phyloP scores from a whole-genome alignment of 495 filamentous ascomycete genomes.

The Aspergillus coremiiformis region DNA sequence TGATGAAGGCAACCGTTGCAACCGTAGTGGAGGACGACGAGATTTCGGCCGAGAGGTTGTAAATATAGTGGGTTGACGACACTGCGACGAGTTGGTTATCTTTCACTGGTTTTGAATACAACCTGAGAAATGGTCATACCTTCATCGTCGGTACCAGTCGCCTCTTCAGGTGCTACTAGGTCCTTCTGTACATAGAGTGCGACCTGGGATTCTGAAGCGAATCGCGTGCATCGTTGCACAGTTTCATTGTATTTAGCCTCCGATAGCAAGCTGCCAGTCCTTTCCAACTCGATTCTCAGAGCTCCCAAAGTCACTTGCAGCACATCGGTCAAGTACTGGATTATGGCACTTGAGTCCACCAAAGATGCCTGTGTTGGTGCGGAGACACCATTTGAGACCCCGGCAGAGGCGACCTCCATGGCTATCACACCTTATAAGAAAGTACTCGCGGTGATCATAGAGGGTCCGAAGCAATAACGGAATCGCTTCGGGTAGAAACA shows the following conservation, averaged over 20 bases:
- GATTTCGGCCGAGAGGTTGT: constrained; percentile 73
- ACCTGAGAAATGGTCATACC: constrained; percentile 19
- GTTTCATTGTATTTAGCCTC: constrained; percentile 64
- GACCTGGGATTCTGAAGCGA: constrained; percentile 77
- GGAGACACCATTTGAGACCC: constrained; percentile 40
- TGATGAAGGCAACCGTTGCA: constrained; percentile 80
- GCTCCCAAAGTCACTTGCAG: constrained; percentile 83
- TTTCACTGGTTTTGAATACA: not conserved
- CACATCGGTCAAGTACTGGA: constrained; percentile 73
- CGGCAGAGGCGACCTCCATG: constrained; percentile 48
- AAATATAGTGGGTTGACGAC: constrained; percentile 49
- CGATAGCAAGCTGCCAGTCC: constrained; percentile 74
- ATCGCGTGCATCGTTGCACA: constrained; percentile 76
- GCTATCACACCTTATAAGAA: constrained; percentile 18
- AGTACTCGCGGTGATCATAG: constrained; percentile 25
- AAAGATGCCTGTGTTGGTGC: constrained; percentile 32
- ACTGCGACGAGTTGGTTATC: constrained; percentile 13
- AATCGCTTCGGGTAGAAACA: not conserved
- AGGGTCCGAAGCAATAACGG: constrained; percentile 8
- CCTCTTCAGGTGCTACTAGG: constrained; percentile 46
- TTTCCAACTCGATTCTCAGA: constrained; percentile 68
- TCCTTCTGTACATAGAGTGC: constrained; percentile 90
- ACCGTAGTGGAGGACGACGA: constrained; percentile 70
- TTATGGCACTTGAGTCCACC: constrained; percentile 54
- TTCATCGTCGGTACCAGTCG: constrained; percentile 42